Evolutionary conservation across 371 early-diverging fungal genomes (phyloP).

Genomic region (Sporodiniella umbellata): DNA sequence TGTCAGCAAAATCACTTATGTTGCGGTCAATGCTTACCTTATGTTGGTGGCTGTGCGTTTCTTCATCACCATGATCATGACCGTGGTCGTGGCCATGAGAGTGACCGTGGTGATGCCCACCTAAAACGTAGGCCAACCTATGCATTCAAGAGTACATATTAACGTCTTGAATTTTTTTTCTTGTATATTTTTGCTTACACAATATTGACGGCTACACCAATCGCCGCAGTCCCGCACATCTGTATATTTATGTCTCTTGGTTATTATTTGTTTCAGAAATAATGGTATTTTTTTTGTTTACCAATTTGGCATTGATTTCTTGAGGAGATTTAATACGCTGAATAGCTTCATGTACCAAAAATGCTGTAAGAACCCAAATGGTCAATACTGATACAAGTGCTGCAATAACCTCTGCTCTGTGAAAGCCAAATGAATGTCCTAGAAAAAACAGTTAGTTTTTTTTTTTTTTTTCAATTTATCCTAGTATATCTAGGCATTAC

Average conservation of each 20-base stretch:
- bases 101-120: slow-evolving; percentile 44
- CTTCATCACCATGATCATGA: slow-evolving; percentile 36
- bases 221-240: slow-evolving; percentile 70
- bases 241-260: slow-evolving; percentile 1
- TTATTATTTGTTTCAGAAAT: not conserved
- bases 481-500: slow-evolving; percentile 21
- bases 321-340: slow-evolving; percentile 70
- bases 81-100: slow-evolving; percentile 27
- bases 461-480: not conserved
- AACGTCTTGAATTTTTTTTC: not conserved
- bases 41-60: slow-evolving; percentile 16
- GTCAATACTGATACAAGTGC: slow-evolving; percentile 76
- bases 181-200: slow-evolving; percentile 36
- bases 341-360: slow-evolving; percentile 73
- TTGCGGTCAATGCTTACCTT: not conserved
- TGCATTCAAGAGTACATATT: not conserved
- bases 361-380: slow-evolving; percentile 80
- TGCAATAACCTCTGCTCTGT: slow-evolving; percentile 85
- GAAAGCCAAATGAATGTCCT: slow-evolving; percentile 79
- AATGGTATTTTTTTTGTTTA: slow-evolving; percentile 13
- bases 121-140: slow-evolving; percentile 45
- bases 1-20: too few relatives aligned
- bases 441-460: not conserved
- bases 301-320: slow-evolving; percentile 69
- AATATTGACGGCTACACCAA: slow-evolving; percentile 81